Evolutionary conservation across 2,329 filamentous ascomycete species (phyloP).

Genomic region (Fonsecaea erecta): DNA sequence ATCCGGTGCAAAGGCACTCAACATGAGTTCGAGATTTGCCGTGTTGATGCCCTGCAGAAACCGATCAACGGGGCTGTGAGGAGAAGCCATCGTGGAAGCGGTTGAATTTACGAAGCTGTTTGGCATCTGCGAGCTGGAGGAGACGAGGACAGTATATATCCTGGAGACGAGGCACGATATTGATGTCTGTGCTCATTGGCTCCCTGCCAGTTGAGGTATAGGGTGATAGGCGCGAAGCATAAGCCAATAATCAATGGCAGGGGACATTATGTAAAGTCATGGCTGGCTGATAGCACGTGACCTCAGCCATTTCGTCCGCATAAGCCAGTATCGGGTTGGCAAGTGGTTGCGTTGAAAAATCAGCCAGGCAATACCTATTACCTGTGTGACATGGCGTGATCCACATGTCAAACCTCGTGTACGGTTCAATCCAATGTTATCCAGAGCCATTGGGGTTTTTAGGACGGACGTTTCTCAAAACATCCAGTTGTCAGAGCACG

Average conservation of each 20-base stretch:
- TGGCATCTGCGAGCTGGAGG: neutral
- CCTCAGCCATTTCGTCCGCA: slow-evolving; percentile 15
- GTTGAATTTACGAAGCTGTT: neutral
- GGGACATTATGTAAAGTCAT: neutral
- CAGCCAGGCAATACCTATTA: neutral
- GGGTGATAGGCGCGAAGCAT: neutral
- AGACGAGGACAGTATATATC: neutral
- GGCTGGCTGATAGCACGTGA: slow-evolving; percentile 26
- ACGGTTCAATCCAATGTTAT: neutral
- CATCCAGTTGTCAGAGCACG: neutral
- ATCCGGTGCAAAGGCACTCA: slow-evolving; percentile 21
- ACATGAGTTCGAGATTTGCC: slow-evolving; percentile 22
- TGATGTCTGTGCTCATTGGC: slow-evolving; percentile 3
- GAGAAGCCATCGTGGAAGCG: slow-evolving; percentile 17
- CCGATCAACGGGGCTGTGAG: slow-evolving; percentile 12
- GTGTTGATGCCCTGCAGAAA: slow-evolving; percentile 27
- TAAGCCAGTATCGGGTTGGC: neutral
- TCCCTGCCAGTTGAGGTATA: neutral
- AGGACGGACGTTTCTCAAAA: neutral
- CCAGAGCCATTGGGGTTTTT: no score
- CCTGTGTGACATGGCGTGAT: neutral
- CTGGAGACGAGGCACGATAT: neutral
- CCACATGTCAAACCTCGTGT: neutral
- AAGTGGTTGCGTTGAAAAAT: neutral
- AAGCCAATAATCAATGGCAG: neutral